These are phyloP conservation scores for Keithomyces neogunnii DNA, from an alignment of 2,329 filamentous ascomycete genomes.

Conservation along the genomic window DNA sequence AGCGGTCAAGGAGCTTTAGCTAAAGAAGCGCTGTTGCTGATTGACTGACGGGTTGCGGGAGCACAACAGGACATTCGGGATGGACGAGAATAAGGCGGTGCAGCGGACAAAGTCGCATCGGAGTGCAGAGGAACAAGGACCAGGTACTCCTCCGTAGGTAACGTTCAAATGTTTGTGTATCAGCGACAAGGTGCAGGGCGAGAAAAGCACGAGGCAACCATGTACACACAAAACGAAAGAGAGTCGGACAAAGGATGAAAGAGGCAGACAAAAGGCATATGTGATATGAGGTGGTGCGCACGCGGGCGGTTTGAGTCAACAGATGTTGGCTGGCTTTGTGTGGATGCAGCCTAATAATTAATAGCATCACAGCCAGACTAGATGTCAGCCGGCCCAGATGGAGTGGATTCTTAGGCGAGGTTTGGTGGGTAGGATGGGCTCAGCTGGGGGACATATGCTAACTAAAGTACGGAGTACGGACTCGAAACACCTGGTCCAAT, in stretches of 20 bases:
- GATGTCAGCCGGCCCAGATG: neutral
- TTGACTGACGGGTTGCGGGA: slow-evolving; percentile 1
- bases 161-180: neutral
- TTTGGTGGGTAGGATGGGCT: too few species aligned
- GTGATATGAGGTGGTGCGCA: neutral
- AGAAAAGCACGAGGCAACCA: neutral
- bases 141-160: neutral
- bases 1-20: neutral
- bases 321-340: neutral
- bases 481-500: too few species aligned
- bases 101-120: neutral
- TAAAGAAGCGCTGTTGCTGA: neutral
- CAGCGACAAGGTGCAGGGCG: neutral
- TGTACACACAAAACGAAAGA: neutral
- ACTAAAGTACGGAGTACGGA: too few species aligned
- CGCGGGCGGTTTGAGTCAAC: neutral
- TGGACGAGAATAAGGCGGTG: neutral
- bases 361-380: neutral
- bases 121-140: neutral
- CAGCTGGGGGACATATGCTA: too few species aligned
- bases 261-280: neutral
- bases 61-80: slow-evolving; percentile 2
- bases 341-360: neutral
- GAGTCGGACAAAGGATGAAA: neutral
- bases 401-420: too few species aligned